phyloP scores from a whole-genome alignment of 139 green algal species.

The Yamagishiella unicocca region DNA sequence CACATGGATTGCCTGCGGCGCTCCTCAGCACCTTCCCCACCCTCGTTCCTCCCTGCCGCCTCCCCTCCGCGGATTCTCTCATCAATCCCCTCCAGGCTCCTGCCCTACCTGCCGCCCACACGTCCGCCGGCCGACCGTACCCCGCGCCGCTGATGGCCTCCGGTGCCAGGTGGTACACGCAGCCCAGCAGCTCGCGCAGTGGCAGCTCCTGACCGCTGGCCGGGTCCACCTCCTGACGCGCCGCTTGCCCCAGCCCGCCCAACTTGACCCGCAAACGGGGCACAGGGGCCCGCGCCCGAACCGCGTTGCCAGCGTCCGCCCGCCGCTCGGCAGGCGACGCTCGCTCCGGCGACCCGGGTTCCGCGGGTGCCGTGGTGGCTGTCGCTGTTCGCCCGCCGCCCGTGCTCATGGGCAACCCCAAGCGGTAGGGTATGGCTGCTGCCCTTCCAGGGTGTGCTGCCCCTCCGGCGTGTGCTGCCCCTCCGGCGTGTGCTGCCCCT shows the following conservation, averaged over 20 bases:
- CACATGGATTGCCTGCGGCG: too few species aligned
- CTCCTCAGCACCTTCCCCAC: neutral
- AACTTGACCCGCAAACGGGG: neutral
- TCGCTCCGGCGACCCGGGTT: too few species aligned
- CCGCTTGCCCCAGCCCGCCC: neutral
- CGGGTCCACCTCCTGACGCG: neutral
- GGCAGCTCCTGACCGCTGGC: neutral
- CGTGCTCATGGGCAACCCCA: too few species aligned
- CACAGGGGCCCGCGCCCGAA: neutral
- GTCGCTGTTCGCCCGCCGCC: too few species aligned
- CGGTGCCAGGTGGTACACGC: slow-evolving; percentile 31
- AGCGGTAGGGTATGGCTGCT: too few species aligned
- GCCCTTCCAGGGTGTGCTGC: too few species aligned
- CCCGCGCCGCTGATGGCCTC: slow-evolving; percentile 14
- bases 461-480: too few species aligned
- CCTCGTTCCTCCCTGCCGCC: neutral
- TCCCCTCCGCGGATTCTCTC: neutral
- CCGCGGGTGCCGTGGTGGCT: too few species aligned
- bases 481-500: too few species aligned
- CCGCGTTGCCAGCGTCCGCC: neutral
- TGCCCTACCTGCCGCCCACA: slow-evolving; percentile 16
- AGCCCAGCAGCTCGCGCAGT: slow-evolving; percentile 29
- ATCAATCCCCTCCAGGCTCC: neutral
- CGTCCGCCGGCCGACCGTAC: slow-evolving; percentile 23
- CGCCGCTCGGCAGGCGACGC: too few species aligned